Base-by-base conservation (phyloP, 768 basidiomycete genomes). In the Coprinopsis marcescibilis region DNA sequence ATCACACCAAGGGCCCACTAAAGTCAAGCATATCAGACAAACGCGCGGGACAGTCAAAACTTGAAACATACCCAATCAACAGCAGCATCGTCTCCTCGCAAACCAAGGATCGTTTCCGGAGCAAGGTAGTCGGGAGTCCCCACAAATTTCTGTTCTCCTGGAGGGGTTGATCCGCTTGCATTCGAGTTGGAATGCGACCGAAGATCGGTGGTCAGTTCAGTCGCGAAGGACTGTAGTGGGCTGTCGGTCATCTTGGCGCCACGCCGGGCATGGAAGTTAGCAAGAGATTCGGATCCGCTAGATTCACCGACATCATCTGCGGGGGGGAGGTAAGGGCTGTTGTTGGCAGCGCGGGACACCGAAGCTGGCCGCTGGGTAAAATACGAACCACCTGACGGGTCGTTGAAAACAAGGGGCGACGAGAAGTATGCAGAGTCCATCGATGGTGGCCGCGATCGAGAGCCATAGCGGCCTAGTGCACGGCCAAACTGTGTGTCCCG, bases 1-100 rank as follows among this genome's bases (percentile, higher is more conserved):
- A 99, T 94, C 34, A 97, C 92, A 49, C 96, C 96, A 23, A 99
- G 76, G 10, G 96, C 95, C 96, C 96, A 99, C 96, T 96, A 62
- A 42, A 52, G 51, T 46, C 33, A 53, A 52, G 48, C 52, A 55
- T 37, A 54, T 36, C 48, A 43, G 14, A 52, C 17, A 32, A 48
- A 43, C 32, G 43, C 38, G 13, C 34, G 24, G 32, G 52, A 10
- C 46, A 52, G 24, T 46, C 26, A 52, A 35, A 24, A 50, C 24
- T 15, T 19, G 25, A 32, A 26, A 71, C 85, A 29, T 53, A 95
- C 93, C 93, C 96, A 99, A 68, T 99, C 96, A 54, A 99, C 96
- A 6, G 85, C 83, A 24, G 83, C 86, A 64, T 98, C 94, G 58
- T 97, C 96, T 27, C 90, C 89, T 34, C 93, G 88, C 52, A 97